Percentiles rank a stretch among this genome's conserved stretches.
These are phyloP conservation scores for Smittium culicis DNA, from an alignment of 371 early-diverging fungal species.

Conservation along the genomic window DNA sequence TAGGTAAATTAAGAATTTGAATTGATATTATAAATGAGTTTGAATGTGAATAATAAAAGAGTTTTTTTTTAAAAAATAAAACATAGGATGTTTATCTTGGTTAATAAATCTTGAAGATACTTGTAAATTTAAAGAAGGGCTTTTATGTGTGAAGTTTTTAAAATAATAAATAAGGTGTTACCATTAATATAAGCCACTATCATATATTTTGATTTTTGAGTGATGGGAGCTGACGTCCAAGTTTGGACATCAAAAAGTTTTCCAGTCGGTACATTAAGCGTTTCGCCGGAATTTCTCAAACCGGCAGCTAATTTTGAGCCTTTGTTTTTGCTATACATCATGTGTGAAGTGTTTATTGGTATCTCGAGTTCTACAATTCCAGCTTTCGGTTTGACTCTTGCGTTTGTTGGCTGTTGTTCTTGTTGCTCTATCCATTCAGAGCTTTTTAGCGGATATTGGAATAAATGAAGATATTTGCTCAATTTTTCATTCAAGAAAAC, in stretches of 20 bases:
- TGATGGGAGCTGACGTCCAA: conserved; percentile 56
- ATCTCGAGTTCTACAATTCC: conserved; percentile 74
- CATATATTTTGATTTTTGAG: conserved; percentile 60
- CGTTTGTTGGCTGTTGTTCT: conserved; percentile 32
- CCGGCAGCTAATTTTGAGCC: conserved; percentile 69
- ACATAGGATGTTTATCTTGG: no score
- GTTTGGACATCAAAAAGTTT: conserved; percentile 58
- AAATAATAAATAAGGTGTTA: no score
- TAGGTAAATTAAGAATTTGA: no score
- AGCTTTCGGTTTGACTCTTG: conserved; percentile 66
- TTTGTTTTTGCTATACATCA: conserved; percentile 55
- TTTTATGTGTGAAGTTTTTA: no score
- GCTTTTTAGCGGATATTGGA: conserved; percentile 71
- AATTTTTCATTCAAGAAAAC: conserved; percentile 57
- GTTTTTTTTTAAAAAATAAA: no score
- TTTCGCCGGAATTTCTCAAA: conserved; percentile 49
- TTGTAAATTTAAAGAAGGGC: not conserved
- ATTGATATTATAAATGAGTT: no score
- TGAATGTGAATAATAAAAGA: no score
- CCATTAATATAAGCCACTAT: conserved; percentile 61
- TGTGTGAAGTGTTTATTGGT: conserved; percentile 52
- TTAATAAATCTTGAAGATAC: no score
- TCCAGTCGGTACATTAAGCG: conserved; percentile 49
- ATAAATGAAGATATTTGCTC: conserved; percentile 51
- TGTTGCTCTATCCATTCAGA: conserved; percentile 32